Percentiles rank a stretch among this genome's conserved stretches.
These are phyloP conservation scores for Ogataea paraovalis DNA, from an alignment of 805 yeast species.

Conservation along the genomic window DNA sequence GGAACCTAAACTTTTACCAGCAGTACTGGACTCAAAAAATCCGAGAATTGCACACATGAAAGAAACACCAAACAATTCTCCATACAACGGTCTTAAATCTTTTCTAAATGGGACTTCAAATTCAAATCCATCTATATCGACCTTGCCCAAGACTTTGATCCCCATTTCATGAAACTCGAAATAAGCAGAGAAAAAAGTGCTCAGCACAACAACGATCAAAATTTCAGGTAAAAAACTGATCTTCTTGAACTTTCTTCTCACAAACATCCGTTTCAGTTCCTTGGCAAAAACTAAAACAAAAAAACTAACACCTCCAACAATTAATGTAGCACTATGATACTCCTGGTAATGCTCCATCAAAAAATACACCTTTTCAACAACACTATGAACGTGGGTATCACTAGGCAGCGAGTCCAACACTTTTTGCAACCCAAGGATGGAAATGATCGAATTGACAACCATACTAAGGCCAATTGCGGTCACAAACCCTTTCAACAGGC, in stretches of 20 bases:
- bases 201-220: slow-evolving; percentile 60
- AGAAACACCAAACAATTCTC: slow-evolving; percentile 59
- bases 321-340: slow-evolving; percentile 55
- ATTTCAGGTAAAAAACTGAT: slow-evolving; percentile 82
- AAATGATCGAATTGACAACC: slow-evolving; percentile 70
- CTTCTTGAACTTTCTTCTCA: slow-evolving; percentile 32
- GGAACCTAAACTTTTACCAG: slow-evolving; percentile 80
- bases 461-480: slow-evolving; percentile 83
- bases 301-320: slow-evolving; percentile 55
- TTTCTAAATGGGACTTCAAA: slow-evolving; percentile 56
- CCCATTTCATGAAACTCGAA: slow-evolving; percentile 50
- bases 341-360: slow-evolving; percentile 44
- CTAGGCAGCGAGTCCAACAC: slow-evolving; percentile 42
- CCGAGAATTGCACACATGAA: slow-evolving; percentile 82
- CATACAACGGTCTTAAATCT: slow-evolving; percentile 43
- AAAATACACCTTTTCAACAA: slow-evolving; percentile 64
- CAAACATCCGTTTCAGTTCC: slow-evolving; percentile 35
- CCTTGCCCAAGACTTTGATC: slow-evolving; percentile 66
- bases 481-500: slow-evolving; percentile 76
- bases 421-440: slow-evolving; percentile 63
- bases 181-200: slow-evolving; percentile 48
- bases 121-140: slow-evolving; percentile 47
- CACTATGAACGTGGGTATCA: slow-evolving; percentile 56
- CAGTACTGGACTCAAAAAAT: slow-evolving; percentile 89
- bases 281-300: slow-evolving; percentile 39